Base-by-base conservation (phyloP, 768 basidiomycete genomes). In the Mycena pura region DNA sequence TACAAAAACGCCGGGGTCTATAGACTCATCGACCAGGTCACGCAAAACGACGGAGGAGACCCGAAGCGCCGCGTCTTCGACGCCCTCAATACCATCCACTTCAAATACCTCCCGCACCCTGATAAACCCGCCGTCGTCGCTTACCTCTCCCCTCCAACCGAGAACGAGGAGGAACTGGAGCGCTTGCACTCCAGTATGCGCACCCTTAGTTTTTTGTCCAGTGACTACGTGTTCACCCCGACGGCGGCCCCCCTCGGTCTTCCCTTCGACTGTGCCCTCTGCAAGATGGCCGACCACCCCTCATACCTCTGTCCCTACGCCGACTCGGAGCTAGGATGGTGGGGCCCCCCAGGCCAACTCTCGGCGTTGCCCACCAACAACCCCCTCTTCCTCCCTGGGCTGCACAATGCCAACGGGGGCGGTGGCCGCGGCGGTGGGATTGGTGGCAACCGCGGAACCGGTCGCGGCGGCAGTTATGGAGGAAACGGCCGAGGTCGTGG, bases 331-430 rank as follows among this genome's bases (percentile, higher is more conserved):
- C 24, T 59, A 25, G 43, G 40, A 15, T 59, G 47, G 48, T 59
- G 57, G 57, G 57, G 57, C 11, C 57, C 57, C 3, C 47, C 47
- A 3, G 48, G 28, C n/a, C 57, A 51, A 22, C 47, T 59, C 31
- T 22, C 27, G 0, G 57, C 50, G 3, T 48, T 59, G 21, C 41
- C 47, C 40, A 11, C n/a, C 22, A 40, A 59, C 29, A 28, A 59
- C 39, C 57, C 40, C 9, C 47, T 59, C 2, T 40, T 22, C 52
- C 7, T 8, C 21, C 15, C 21, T 1, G 4, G 13, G 14, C 3
- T 19, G 28, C 27, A 19, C n/a, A 28, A 28, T 1, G 22, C 8
- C 19, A 22, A 24, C 8, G 19, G 22, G 39, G 19, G 13, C 11
- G 25, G 25, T 9, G n/a, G 49, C 11, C 28, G 46, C 28, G 28